Base-by-base conservation (phyloP, 129 eudicot genomes). In the Erigeron canadensis region DNA sequence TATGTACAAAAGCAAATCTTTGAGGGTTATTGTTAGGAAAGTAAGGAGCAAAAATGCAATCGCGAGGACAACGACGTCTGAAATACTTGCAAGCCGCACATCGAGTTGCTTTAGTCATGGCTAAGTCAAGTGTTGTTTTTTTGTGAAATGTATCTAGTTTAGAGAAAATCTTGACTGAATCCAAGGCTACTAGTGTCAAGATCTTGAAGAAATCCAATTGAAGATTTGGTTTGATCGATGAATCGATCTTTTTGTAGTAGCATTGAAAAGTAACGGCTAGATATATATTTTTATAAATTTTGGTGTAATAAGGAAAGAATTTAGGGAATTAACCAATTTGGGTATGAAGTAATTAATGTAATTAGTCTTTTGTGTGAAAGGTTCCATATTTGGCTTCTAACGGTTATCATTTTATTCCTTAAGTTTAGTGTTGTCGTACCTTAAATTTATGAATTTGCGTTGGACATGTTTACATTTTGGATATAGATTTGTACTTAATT, bases 31-130 rank as follows among this genome's bases (percentile, higher is more conserved):
- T 62, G 21, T 75, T 66, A 13, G 84, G 84, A 44, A 83, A 83
- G 69, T 81, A 81, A 41, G 85, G 88, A 40, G 78, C 66, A 65
- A 84, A 80, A 68, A 84, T 40, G 64, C 88, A 84, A 80, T 73
- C 82, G 0, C 77, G 42, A 66, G 82, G 72, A 39, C 88, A 84
- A 64, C 83, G 73, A 59, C 84, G 44, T 51, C 88, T 80, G 38
- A 80, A 77, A 80, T 80, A 73, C 58, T 80, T 84, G 63, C 88
- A 84, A 34, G 72, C 85, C 2, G 88, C 83, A 51, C 88, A 84
- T 15, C 87, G 63, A 10, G 72, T 66, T 39, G 72, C 38, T 61
- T 43, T 67, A 70, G 62, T 80, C 34, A 28, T 28, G 1, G 13
- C n/a, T 13, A 54, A 41, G 22, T 28, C 55, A 61, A 48, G n/a